Percentiles rank a stretch among this genome's conserved stretches.
Evolutionary conservation across 805 yeast genomes (phyloP).

Genomic region (Yarrowia deformans): DNA sequence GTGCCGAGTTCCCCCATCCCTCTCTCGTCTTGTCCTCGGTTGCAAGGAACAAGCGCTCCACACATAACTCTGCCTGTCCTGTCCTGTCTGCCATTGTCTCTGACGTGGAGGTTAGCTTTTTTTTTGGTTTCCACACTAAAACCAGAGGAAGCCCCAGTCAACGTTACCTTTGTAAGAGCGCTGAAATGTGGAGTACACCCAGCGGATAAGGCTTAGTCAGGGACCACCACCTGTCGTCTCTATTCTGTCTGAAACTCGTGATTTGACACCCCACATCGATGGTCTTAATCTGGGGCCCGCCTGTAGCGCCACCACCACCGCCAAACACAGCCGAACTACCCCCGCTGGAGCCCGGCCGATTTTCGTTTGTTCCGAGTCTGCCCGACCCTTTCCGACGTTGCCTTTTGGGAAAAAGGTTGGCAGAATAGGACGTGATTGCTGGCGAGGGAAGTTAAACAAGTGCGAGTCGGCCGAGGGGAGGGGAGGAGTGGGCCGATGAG

Average conservation of each 20-base stretch:
- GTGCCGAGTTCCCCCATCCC: background rate
- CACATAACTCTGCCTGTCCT: background rate
- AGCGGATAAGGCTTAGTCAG: background rate
- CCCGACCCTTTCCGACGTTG: slow-evolving; percentile 38
- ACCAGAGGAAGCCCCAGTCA: too few relatives aligned
- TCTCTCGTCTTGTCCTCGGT: slow-evolving; percentile 13
- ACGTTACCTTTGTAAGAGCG: too few relatives aligned
- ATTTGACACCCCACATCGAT: background rate
- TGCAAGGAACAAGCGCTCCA: slow-evolving; percentile 32
- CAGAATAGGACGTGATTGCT: background rate
- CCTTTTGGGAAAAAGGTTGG: slow-evolving; percentile 5
- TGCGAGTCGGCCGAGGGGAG: slow-evolving; percentile 15
- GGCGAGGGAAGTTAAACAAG: background rate
- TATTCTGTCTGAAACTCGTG: background rate
- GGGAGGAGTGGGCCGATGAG: too few relatives aligned
- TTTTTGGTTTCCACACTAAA: background rate
- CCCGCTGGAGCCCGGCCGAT: slow-evolving; percentile 33
- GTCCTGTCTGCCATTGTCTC: slow-evolving; percentile 3
- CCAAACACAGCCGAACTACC: slow-evolving; percentile 5
- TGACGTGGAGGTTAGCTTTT: slow-evolving; percentile 29
- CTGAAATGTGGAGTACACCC: too few relatives aligned
- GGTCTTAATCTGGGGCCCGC: too few relatives aligned
- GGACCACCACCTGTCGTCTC: too few relatives aligned
- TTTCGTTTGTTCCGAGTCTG: slow-evolving; percentile 29
- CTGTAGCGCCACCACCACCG: too few relatives aligned